Evolutionary conservation across 495 filamentous ascomycete species (phyloP).

Genomic region (Trichoderma orchidacearum): DNA sequence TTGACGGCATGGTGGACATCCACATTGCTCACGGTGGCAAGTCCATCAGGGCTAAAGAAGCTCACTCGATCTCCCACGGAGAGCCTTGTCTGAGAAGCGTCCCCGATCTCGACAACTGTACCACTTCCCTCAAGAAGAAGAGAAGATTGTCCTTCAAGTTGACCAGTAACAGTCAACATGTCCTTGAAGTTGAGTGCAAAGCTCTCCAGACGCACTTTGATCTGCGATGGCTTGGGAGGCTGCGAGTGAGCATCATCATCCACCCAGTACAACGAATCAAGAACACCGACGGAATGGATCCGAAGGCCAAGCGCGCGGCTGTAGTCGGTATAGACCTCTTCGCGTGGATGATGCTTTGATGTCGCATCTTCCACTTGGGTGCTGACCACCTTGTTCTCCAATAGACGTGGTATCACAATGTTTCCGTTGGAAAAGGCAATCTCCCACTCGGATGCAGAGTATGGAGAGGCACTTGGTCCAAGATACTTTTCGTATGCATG

Average conservation of each 20-base stretch:
- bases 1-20: conserved; percentile 8
- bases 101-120: not conserved
- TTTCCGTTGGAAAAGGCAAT: not conserved
- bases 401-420: not conserved
- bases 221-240: not conserved
- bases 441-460: not conserved
- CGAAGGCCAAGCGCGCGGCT: not conserved
- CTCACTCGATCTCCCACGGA: not conserved
- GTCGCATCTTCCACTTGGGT: not conserved
- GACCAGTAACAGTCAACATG: not conserved
- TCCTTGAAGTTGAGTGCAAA: not conserved
- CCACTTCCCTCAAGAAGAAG: not conserved
- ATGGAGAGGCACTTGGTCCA: not conserved
- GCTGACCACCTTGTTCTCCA: not conserved
- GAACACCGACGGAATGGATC: not conserved
- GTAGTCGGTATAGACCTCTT: not conserved
- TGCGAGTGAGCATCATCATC: not conserved
- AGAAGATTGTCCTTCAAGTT: not conserved
- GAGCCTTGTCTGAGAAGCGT: not conserved
- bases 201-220: not conserved
- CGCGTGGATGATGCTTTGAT: not conserved
- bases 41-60: not conserved
- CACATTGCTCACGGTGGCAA: not conserved
- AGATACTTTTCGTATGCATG: not conserved
- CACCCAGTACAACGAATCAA: not conserved